Conservation (phyloP, 1,284 basidiomycete species). For the Vanrija sp. region DNA sequence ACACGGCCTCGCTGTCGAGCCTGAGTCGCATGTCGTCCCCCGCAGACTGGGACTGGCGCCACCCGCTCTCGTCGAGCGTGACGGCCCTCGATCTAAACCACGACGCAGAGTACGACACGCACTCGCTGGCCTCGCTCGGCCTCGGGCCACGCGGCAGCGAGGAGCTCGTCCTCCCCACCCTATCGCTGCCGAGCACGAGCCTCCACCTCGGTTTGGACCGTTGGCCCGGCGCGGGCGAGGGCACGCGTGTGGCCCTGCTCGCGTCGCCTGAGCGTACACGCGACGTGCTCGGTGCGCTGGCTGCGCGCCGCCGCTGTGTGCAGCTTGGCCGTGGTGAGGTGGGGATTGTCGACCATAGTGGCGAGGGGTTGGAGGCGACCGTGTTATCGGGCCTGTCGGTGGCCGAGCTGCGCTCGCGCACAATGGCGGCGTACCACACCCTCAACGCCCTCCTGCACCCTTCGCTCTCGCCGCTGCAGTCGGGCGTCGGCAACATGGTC, state of each 20-base stretch:
- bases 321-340: constrained; percentile 27
- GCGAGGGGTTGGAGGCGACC: constrained; percentile 13
- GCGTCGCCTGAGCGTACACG: constrained; percentile 22
- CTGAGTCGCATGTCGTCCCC: constrained; percentile 27
- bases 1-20: constrained; percentile 26
- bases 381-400: constrained; percentile 20
- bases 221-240: constrained; percentile 14
- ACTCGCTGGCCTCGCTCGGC: not conserved
- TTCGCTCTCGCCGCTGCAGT: constrained; percentile 11
- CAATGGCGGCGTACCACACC: constrained; percentile 19
- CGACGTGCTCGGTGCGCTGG: constrained; percentile 22
- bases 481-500: constrained; percentile 23
- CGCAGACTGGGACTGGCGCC: constrained; percentile 12
- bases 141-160: constrained; percentile 7
- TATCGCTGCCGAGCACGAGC: constrained; percentile 33
- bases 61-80: constrained; percentile 1
- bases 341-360: constrained; percentile 22
- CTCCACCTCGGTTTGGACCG: constrained; percentile 34
- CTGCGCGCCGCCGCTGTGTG: constrained; percentile 24
- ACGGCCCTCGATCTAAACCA: not conserved
- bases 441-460: constrained; percentile 32
- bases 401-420: constrained; percentile 15
- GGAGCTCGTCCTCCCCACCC: constrained; percentile 38
- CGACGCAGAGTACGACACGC: not conserved
- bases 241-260: constrained; percentile 24